These are phyloP conservation scores for Podaxis carcinomalis DNA, from an alignment of 768 basidiomycete genomes.

Conservation along the genomic window DNA sequence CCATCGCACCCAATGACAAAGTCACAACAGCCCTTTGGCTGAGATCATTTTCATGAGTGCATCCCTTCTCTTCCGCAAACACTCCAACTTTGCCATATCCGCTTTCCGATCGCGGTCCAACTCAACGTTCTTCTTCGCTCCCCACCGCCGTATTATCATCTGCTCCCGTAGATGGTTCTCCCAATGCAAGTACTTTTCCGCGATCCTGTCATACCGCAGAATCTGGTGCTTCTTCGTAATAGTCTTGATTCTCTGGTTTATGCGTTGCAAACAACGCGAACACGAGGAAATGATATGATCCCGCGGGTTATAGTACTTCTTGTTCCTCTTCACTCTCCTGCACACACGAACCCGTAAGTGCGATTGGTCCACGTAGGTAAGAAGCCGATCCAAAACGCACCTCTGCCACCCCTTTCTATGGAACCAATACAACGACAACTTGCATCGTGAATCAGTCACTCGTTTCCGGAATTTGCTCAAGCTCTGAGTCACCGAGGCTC, in stretches of 20 bases:
- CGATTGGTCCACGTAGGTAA: background rate
- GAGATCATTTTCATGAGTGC: conserved; percentile 2
- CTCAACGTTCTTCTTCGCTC: background rate
- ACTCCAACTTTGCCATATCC: background rate
- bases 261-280: conserved; percentile 5
- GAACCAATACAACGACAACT: background rate
- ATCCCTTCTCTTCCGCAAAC: background rate
- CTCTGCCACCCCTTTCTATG: conserved; percentile 6
- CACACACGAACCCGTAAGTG: background rate
- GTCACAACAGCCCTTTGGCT: background rate
- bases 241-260: background rate
- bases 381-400: background rate
- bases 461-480: background rate
- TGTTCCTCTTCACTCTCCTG: background rate
- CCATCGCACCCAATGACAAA: background rate
- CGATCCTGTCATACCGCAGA: conserved; percentile 7
- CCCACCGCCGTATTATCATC: conserved; percentile 9
- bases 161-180: conserved; percentile 6
- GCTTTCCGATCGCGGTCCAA: background rate
- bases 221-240: conserved; percentile 10
- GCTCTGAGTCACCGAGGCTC: background rate
- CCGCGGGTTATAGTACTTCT: background rate
- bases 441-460: background rate
- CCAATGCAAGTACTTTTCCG: conserved; percentile 10
- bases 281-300: conserved; percentile 5